Evolutionary conservation across 2,329 filamentous ascomycete genomes (phyloP).

Genomic region (Emydomyces testavorans): DNA sequence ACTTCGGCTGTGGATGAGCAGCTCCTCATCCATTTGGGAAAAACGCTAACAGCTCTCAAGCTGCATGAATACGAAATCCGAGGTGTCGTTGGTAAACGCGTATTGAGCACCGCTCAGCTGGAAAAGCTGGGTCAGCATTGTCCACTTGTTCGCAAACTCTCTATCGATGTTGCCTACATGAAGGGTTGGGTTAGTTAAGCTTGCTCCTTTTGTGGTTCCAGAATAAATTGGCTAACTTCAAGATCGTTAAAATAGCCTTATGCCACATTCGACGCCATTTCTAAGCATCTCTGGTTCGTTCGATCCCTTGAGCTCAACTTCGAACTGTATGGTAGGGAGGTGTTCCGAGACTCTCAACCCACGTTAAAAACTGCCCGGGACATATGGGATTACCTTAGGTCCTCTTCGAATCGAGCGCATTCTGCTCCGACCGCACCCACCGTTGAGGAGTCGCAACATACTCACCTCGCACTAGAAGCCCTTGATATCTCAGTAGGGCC

Average conservation of each 20-base stretch:
- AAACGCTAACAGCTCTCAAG: not conserved
- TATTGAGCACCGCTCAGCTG: not conserved
- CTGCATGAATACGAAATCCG: not conserved
- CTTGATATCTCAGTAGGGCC: not conserved
- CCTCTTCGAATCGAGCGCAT: not conserved
- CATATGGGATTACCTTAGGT: not conserved
- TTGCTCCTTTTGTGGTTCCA: not conserved
- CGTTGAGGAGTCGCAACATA: not conserved
- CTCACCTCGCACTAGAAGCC: not conserved
- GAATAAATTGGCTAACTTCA: not conserved
- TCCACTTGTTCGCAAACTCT: not conserved
- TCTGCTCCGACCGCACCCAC: not conserved
- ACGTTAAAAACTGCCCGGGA: not conserved
- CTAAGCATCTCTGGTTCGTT: constrained; percentile 3
- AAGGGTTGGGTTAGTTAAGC: not conserved
- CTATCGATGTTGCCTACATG: not conserved
- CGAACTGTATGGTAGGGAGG: not conserved
- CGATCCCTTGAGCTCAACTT: not conserved
- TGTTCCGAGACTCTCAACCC: not conserved
- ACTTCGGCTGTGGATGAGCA: not conserved
- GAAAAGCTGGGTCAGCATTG: not conserved
- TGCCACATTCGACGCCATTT: not conserved
- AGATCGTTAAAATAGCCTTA: not conserved
- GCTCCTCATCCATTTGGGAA: not conserved
- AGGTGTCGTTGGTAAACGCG: not conserved